Percentiles rank a stretch among this genome's conserved stretches.
Evolutionary conservation across 805 yeast genomes (phyloP).

Genomic region (Monosporozyma unispora): DNA sequence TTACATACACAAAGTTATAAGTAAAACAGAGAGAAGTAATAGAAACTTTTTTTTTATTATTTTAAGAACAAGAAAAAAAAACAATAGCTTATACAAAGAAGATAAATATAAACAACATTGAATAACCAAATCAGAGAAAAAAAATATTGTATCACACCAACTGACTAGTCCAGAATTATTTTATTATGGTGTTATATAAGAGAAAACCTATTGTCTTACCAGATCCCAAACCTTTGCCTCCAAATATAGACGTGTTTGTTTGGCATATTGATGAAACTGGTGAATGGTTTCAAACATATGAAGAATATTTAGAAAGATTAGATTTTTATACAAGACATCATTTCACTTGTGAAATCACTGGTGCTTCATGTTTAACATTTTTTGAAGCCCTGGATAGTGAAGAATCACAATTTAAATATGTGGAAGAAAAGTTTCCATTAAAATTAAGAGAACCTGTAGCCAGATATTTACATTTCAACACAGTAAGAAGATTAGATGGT

Average conservation of each 20-base stretch:
- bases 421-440: conserved; percentile 81
- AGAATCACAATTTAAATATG: conserved; percentile 48
- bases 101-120: too few species aligned
- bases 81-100: too few species aligned
- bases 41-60: too few species aligned
- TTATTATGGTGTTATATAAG: conserved; percentile 59
- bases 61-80: too few species aligned
- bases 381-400: conserved; percentile 84
- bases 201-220: conserved; percentile 58
- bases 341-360: conserved; percentile 93
- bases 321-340: conserved; percentile 67
- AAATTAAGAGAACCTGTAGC: conserved; percentile 88
- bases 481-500: conserved; percentile 71
- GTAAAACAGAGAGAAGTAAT: too few species aligned
- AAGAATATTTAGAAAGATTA: conserved; percentile 61
- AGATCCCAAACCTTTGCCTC: conserved; percentile 49
- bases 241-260: conserved; percentile 50
- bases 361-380: conserved; percentile 82
- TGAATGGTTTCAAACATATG: conserved; percentile 79
- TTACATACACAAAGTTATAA: too few species aligned
- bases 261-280: conserved; percentile 79
- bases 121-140: too few species aligned
- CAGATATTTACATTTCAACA: conserved; percentile 71
- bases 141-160: too few species aligned
- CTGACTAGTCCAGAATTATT: background rate